Evolutionary conservation across 2,329 filamentous ascomycete genomes (phyloP), one percentile per base, ranked within the genome.

Genomic region (Pyrenophora teres): DNA sequence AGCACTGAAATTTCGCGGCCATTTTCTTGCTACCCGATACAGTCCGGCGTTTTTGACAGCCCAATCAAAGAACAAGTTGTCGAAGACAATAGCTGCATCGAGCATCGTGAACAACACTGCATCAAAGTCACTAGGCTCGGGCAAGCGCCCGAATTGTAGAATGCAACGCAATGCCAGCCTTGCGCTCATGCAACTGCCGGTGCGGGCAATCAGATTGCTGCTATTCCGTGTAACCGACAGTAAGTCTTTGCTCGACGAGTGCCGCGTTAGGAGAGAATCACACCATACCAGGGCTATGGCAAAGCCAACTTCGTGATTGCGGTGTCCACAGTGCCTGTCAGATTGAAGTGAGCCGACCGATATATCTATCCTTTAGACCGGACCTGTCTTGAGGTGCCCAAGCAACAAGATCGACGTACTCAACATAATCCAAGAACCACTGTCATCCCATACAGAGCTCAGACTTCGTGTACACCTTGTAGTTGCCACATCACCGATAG

Each of bases 401-500:
- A 19, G 58, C 56, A 19, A 65, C 56, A n/a, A 45, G 53, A 52
- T 56, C 50, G 32, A 69, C 46, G 56, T 65, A 66, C 38, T 57
- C 55, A 31, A 53, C 53, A 32, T 53, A 46, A 33, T 64, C 57
- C 23, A 50, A 30, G 33, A 49, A 52, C 49, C 62, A 61, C 21
- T 54, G 45, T 81, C 78, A 52, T 67, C 49, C 18, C 64, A 54
- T 43, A 59, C 61, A 36, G 46, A 54, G 42, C 54, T 57, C 38
- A 67, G 19, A 39, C 54, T 54, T 45, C 63, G 64, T 25, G 32
- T 67, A 18, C 69, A 71, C 64, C 81, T 84, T 32, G 77, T 80
- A 48, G 77, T 78, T 39, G 79, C 69, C 64, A 82, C 79, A 63
- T 80, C 81, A 9, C 75, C 78, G 47, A 83, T 66, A 40, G 80